Conservation (phyloP, 2,329 filamentous ascomycete genomes). For the Corynespora cassiicola region DNA sequence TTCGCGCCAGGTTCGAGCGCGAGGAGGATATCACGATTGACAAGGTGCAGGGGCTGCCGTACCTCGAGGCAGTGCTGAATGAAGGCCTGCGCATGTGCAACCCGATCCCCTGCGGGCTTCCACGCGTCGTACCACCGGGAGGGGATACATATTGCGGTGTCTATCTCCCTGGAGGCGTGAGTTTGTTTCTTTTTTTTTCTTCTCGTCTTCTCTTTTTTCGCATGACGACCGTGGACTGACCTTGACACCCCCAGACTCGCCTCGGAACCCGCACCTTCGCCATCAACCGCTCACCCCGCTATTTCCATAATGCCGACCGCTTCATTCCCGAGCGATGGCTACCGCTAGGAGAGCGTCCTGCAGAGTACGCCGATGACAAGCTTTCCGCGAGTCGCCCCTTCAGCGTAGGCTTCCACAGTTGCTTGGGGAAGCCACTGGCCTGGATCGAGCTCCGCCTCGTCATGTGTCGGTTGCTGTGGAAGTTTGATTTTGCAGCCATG, state of each 20-base stretch:
- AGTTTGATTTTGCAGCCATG: constrained; percentile 1
- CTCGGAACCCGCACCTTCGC: no score
- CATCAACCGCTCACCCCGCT: no score
- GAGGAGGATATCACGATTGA: constrained; percentile 8
- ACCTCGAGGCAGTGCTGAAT: constrained; percentile 13
- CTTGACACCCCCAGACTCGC: no score
- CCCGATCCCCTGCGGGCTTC: constrained; percentile 8
- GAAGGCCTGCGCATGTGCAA: constrained; percentile 8
- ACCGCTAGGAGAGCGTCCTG: constrained; percentile 6
- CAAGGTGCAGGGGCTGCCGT: constrained; percentile 8
- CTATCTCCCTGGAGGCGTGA: constrained; percentile 11
- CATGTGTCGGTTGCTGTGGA: constrained; percentile 8
- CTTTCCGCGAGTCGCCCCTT: constrained; percentile 41
- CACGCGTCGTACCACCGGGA: constrained; percentile 7
- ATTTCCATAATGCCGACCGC: neutral
- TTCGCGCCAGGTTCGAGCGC: constrained; percentile 6
- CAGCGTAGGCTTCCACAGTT: constrained; percentile 44
- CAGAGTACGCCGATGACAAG: constrained; percentile 8
- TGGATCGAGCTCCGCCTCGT: constrained; percentile 17
- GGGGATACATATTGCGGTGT: constrained; percentile 9
- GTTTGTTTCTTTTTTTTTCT: no score
- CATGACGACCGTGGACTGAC: no score
- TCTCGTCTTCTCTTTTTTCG: no score
- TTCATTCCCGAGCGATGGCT: constrained; percentile 20
- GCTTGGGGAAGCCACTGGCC: constrained; percentile 25